Conservation (phyloP, 2,329 filamentous ascomycete genomes). For the Aspergillus melleus region DNA sequence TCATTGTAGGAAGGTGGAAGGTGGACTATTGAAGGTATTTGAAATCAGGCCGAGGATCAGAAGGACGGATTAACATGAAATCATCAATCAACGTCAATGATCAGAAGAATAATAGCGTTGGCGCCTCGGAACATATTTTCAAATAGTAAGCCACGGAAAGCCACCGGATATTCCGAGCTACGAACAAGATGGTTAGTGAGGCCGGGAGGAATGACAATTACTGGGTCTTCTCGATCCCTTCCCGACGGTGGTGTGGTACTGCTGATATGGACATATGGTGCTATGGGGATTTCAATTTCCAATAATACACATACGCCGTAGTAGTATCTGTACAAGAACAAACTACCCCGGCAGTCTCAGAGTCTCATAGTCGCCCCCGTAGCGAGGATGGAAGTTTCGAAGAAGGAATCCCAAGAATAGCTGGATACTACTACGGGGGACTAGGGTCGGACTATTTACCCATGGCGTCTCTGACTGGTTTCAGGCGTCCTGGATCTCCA, state of each 20-base stretch:
- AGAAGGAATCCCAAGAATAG: conserved; percentile 1
- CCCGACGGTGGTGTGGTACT: neutral
- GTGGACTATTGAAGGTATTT: neutral
- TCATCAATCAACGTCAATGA: neutral
- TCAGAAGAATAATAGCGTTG: neutral
- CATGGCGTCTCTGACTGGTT: conserved; percentile 1
- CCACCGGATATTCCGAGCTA: neutral
- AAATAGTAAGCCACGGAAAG: neutral
- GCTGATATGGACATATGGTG: no score
- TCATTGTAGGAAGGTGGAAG: neutral
- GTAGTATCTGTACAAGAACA: neutral
- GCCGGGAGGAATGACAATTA: neutral
- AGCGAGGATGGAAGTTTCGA: conserved; percentile 10
- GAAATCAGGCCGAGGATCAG: neutral
- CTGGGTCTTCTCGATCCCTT: neutral
- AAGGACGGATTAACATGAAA: neutral
- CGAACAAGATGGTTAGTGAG: neutral
- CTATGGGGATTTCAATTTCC: no score
- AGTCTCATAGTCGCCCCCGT: neutral
- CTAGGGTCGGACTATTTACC: neutral
- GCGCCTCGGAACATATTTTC: neutral
- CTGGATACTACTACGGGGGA: neutral
- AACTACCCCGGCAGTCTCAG: neutral
- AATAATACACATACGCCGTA: no score
- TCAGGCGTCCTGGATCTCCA: neutral